Percentiles rank a stretch among this genome's conserved stretches.
Evolutionary conservation across 2,329 filamentous ascomycete genomes (phyloP).

Genomic region (Hypocreales sp.): DNA sequence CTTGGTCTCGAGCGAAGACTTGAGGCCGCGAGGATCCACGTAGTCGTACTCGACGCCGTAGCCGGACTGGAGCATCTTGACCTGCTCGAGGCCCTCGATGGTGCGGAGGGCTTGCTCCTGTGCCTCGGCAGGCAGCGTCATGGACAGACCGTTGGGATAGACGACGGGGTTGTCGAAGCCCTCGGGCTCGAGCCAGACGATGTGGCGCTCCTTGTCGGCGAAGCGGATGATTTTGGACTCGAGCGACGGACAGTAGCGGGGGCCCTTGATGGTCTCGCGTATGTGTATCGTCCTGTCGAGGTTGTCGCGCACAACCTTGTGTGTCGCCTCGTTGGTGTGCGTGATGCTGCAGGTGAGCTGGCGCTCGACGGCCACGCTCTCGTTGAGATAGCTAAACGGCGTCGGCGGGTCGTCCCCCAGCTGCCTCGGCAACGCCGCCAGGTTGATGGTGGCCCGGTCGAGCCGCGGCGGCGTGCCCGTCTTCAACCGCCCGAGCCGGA

Average conservation of each 20-base stretch:
- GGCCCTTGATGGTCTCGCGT: constrained; percentile 83
- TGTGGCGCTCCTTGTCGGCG: constrained; percentile 61
- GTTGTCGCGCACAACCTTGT: constrained; percentile 73
- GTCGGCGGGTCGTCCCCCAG: constrained; percentile 69
- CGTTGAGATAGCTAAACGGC: constrained; percentile 86
- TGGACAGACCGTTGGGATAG: constrained; percentile 93
- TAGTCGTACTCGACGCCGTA: constrained; percentile 99
- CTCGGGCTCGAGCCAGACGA: constrained; percentile 95
- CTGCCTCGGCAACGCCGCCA: constrained; percentile 54
- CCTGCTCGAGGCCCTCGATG: constrained; percentile 75
- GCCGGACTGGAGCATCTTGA: constrained; percentile 82
- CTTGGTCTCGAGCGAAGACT: constrained; percentile 87
- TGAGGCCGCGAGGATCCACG: constrained; percentile 79
- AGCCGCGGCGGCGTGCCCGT: constrained; percentile 89
- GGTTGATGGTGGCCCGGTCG: constrained; percentile 71
- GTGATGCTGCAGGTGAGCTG: constrained; percentile 82
- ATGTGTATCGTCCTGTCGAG: constrained; percentile 96
- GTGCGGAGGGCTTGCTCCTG: constrained; percentile 78
- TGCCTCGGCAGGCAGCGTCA: constrained; percentile 83
- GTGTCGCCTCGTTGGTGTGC: constrained; percentile 68
- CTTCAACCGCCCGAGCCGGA: constrained; percentile 79
- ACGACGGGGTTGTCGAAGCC: constrained; percentile 81
- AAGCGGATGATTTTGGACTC: constrained; percentile 92
- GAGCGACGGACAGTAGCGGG: constrained; percentile 86
- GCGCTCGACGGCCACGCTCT: constrained; percentile 58